Evolutionary conservation across 352 stramenopile species (phyloP), one percentile per base, ranked within the genome.

Genomic region (Phytophthora melonis): DNA sequence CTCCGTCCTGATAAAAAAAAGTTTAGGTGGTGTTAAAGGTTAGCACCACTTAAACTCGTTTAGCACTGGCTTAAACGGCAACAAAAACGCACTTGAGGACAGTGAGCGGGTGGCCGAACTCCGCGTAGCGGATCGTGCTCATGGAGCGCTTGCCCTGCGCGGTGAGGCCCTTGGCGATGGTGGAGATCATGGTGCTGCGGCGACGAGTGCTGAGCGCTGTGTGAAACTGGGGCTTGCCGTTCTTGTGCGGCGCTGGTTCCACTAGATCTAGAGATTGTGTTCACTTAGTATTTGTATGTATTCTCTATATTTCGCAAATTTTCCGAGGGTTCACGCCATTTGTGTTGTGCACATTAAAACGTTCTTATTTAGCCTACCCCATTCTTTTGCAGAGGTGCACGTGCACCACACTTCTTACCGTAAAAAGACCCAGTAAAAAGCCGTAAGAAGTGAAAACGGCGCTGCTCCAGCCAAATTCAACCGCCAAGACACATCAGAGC

Each of bases 111-210:
- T 93, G 82, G 58, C 87, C 87, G 72, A 90, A 90, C 72, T 93
- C 85, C 52, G 84, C 63, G 66, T 94, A 94, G 75, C 86, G 83
- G 53, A 94, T 65, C 43, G 87, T 92, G 78, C 82, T 89, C 85
- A 94, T 92, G 61, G 84, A 80, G 79, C 84, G 86, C 68, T 63
- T 78, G 80, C 58, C 75, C 65, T 85, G 71, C 54, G 79, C 72
- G 39, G 71, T 57, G 58, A 87, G 66, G 70, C 82, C 72, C 81
- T 92, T 92, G 70, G 77, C 80, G 74, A 90, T 74, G 61, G 77
- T 77, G 63, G 81, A 84, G 74, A 93, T 72, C 86, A 93, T 93
- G 63, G 11, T 34, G 30, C 30, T 34, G 30, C 6, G 30, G 30
- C 30, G 30, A 34, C 30, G 30, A 34, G 30, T 34, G 30, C 30